Evolutionary conservation across 116 monocot genomes (phyloP).

Genomic region (Trichopus zeylanicus): DNA sequence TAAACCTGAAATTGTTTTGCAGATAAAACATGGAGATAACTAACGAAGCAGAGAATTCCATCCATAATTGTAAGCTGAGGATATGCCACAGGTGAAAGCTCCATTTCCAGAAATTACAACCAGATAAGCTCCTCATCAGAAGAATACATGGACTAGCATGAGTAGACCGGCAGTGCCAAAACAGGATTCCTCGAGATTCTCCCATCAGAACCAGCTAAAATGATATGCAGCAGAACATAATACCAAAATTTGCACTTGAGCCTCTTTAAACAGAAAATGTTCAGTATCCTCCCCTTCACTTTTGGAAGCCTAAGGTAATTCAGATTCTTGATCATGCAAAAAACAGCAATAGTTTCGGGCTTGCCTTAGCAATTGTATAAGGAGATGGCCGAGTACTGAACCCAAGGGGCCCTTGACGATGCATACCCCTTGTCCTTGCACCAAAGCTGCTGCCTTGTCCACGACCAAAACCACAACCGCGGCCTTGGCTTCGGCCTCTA

Average conservation of each 20-base stretch:
- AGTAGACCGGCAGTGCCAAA: slow-evolving; percentile 10
- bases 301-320: slow-evolving; percentile 28
- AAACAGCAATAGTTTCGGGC: slow-evolving; percentile 48
- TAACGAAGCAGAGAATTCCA: slow-evolving; percentile 39
- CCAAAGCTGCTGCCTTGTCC: slow-evolving; percentile 57
- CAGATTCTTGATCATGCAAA: slow-evolving; percentile 51
- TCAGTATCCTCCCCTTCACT: slow-evolving; percentile 20
- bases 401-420: slow-evolving; percentile 52
- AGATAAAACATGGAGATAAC: slow-evolving; percentile 31
- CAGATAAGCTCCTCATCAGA: slow-evolving; percentile 25
- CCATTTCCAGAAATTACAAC: slow-evolving; percentile 21
- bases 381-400: slow-evolving; percentile 53
- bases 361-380: slow-evolving; percentile 91
- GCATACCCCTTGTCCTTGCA: slow-evolving; percentile 43
- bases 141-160: slow-evolving; percentile 26
- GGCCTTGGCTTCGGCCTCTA: slow-evolving; percentile 25
- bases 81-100: slow-evolving; percentile 25
- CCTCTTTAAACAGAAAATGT: slow-evolving; percentile 10
- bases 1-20: slow-evolving; percentile 19
- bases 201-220: slow-evolving; percentile 12
- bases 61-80: slow-evolving; percentile 27
- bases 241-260: slow-evolving; percentile 11
- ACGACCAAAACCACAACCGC: slow-evolving; percentile 26
- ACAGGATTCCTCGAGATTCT: slow-evolving; percentile 13
- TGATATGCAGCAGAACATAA: slow-evolving; percentile 23